Evolutionary conservation across 2,329 filamentous ascomycete genomes (phyloP).

Genomic region (Hawksworthiomyces lignivorus): DNA sequence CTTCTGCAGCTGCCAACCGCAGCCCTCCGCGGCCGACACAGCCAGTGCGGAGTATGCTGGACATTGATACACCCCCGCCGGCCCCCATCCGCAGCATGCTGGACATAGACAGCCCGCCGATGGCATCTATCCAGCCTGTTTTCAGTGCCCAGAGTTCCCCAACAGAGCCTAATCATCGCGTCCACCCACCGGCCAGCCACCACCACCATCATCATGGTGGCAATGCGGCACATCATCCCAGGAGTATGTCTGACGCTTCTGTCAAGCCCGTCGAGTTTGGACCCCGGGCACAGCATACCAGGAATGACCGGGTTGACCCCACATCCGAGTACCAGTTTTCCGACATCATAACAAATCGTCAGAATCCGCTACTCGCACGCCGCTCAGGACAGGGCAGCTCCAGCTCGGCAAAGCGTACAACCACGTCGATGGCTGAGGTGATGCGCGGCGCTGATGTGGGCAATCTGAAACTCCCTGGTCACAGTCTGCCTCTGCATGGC

Average conservation of each 20-base stretch:
- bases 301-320: constrained; percentile 27
- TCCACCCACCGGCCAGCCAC: constrained; percentile 15
- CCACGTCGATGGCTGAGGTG: constrained; percentile 43
- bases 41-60: constrained; percentile 59
- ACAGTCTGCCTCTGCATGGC: constrained; percentile 24
- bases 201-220: constrained; percentile 13
- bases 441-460: constrained; percentile 45
- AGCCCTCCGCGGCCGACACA: constrained; percentile 40
- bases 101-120: constrained; percentile 33
- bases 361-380: constrained; percentile 43
- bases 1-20: background rate
- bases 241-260: constrained; percentile 49
- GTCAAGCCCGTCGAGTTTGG: constrained; percentile 41
- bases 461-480: constrained; percentile 41
- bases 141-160: constrained; percentile 41
- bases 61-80: constrained; percentile 39
- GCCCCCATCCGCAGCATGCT: constrained; percentile 45
- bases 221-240: constrained; percentile 28
- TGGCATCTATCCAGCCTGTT: constrained; percentile 20
- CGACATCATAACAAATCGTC: constrained; percentile 46
- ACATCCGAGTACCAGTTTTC: constrained; percentile 54
- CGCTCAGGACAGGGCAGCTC: constrained; percentile 21
- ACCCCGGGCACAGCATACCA: constrained; percentile 24
- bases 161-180: constrained; percentile 30
- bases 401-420: constrained; percentile 6